These are phyloP conservation scores for Teratosphaeria nubilosa DNA, from an alignment of 2,329 filamentous ascomycete genomes.

Conservation along the genomic window DNA sequence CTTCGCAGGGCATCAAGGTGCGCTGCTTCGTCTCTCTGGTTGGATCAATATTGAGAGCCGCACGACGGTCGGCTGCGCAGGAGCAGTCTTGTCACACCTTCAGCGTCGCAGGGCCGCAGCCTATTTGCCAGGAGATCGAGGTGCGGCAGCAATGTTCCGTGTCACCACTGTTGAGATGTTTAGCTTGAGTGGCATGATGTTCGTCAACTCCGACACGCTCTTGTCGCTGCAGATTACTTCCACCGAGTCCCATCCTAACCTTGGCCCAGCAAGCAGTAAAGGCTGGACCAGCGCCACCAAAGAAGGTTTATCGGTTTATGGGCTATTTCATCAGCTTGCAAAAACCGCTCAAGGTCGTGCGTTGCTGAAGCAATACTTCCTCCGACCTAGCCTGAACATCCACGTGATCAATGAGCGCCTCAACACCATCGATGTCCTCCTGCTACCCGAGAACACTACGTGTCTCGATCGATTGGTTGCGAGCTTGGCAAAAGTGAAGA, in stretches of 20 bases:
- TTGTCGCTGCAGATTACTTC: conserved; percentile 75
- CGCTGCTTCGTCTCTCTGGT: conserved; percentile 57
- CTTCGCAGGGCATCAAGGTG: conserved; percentile 50
- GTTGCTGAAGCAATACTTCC: conserved; percentile 66
- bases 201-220: conserved; percentile 72
- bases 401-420: conserved; percentile 62
- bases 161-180: conserved; percentile 65
- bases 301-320: conserved; percentile 75
- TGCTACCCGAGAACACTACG: conserved; percentile 56
- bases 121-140: conserved; percentile 51
- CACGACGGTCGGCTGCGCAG: conserved; percentile 70
- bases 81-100: conserved; percentile 73
- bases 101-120: conserved; percentile 56
- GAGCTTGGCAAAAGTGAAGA: conserved; percentile 60
- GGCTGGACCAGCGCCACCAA: conserved; percentile 51
- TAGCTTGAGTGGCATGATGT: conserved; percentile 56
- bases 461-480: conserved; percentile 47
- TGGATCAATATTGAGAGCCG: conserved; percentile 64
- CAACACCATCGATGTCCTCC: conserved; percentile 55
- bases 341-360: conserved; percentile 69
- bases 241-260: conserved; percentile 72
- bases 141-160: conserved; percentile 45
- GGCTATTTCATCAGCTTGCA: conserved; percentile 65
- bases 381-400: conserved; percentile 65
- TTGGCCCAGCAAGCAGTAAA: conserved; percentile 50